Base-by-base conservation (phyloP, 2,329 filamentous ascomycete species). In the Lecanicillium sp. region DNA sequence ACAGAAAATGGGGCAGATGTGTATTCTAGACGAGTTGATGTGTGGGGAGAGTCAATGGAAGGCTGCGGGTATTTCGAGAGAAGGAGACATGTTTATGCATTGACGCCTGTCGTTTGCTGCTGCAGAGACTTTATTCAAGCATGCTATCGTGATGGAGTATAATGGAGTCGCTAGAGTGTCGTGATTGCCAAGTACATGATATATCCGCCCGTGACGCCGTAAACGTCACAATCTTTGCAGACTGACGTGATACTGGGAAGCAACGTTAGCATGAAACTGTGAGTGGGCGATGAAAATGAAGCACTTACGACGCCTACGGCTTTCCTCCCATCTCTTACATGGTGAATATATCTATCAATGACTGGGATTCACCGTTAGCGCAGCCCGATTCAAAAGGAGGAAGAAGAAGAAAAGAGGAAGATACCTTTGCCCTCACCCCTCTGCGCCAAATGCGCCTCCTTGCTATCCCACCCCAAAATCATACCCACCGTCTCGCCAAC, bases 381-480 rank as follows among this genome's bases (percentile, higher is more conserved):
- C n/a, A n/a, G n/a, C n/a, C n/a, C n/a, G n/a, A n/a, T n/a, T n/a
- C n/a, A n/a, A n/a, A n/a, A n/a, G n/a, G n/a, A n/a, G n/a, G n/a
- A 13, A 15, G 4, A 9, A 4, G 15, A 34, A 13, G 13, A 29
- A 28, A 25, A 25, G 34, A 25, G 9, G 15, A 12, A 19, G 11
- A 35, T 44, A 58, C 58, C 42, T 38, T 52, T 59, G 9, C 50
- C 53, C 13, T 50, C 49, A 17, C 51, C 55, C 20, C 52, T 55
- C 38, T 61, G 49, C 13, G 54, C 50, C 22, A 59, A 29, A 45
- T 65, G 62, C 15, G 55, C 61, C 29, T 60, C 58, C 44, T 53
- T 59, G 43, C 54, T 60, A 14, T 65, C 60, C 62, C 62, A 65
- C 5, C 62, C 62, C 28, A 64, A 42, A 17, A 65, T 41, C 42